Evolutionary conservation across 2,329 filamentous ascomycete genomes (phyloP), one percentile per base, ranked within the genome.

Genomic region (Ophiocordyceps camponoti-saundersi): DNA sequence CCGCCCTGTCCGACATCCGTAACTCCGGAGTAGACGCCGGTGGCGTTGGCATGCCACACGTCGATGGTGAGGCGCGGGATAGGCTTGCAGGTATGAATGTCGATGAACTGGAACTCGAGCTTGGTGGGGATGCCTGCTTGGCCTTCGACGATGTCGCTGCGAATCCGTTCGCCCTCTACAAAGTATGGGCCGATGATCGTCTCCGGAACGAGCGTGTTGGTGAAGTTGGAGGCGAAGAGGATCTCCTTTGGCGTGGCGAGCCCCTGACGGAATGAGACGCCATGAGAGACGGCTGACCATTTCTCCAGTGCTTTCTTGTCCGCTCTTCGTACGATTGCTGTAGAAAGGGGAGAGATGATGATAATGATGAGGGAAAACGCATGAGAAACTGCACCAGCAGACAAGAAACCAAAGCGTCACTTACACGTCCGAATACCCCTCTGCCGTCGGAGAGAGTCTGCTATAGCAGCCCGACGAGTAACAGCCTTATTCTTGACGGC

Each of bases 1-100:
- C 61, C 58, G 18, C 59, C 63, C 49, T 67, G 66, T 22, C 60
- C 61, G 21, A 48, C 53, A 32, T 55, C 53, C 22, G 59, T 52
- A 42, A 69, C 58, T 46, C 67, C 66, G 8, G 60, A 64, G 56
- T 70, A 71, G 23, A 68, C 64, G 30, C 67, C 66, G 3, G 66
- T 68, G 16, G 66, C 54, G 52, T 70, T 70, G 57, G 62, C 63
- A 51, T 69, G 61, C 68, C 68, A 70, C 30, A 66, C 57, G 49
- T 71, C 67, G 10, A 69, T 49, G 50, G 62, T 61, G n/a, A 66
- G 58, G 30, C 59, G 52, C 5, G 61, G 57, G 2, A 69, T 56
- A 2, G 65, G 60, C 47, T 62, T 53, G 56, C 67, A 70, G 42
- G 62, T 67, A 22, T 61, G 57, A 29, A 64, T 60, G 50, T 70